Percentiles rank a stretch among this genome's conserved stretches.
These are phyloP conservation scores for Beauveria brongniartii DNA, from an alignment of 2,329 filamentous ascomycete genomes.

Conservation along the genomic window DNA sequence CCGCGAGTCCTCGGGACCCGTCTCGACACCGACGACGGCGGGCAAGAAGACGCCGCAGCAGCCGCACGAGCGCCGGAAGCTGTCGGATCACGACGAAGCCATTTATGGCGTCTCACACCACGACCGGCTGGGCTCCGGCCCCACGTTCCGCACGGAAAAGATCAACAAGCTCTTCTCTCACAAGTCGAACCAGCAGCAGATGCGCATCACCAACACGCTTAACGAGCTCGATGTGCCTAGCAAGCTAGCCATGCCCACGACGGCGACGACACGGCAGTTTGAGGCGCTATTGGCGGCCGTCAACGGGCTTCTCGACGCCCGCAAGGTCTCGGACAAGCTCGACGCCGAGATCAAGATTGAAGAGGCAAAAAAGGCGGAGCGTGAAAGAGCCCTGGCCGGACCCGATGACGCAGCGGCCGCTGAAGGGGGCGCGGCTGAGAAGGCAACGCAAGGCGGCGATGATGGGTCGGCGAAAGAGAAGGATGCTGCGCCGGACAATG, in stretches of 20 bases:
- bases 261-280: constrained; percentile 61
- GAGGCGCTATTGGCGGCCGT: constrained; percentile 64
- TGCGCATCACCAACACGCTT: constrained; percentile 65
- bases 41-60: constrained; percentile 43
- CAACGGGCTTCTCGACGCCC: constrained; percentile 59
- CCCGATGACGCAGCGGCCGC: neutral
- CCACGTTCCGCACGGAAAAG: constrained; percentile 81
- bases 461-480: neutral
- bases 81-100: constrained; percentile 66
- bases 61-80: constrained; percentile 54
- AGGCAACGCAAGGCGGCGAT: neutral
- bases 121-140: constrained; percentile 76
- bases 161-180: constrained; percentile 71
- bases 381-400: constrained; percentile 30
- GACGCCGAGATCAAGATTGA: constrained; percentile 61
- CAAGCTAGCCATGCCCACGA: constrained; percentile 66
- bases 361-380: constrained; percentile 47
- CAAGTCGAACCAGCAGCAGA: constrained; percentile 67
- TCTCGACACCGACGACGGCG: constrained; percentile 28
- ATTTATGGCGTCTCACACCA: constrained; percentile 79
- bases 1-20: constrained; percentile 27
- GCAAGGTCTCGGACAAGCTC: constrained; percentile 69
- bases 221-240: constrained; percentile 63
- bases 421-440: constrained; percentile 6
- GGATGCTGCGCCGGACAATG: neutral